Base-by-base conservation (phyloP, 495 filamentous ascomycete genomes). In the Trypethelium eluteriae region DNA sequence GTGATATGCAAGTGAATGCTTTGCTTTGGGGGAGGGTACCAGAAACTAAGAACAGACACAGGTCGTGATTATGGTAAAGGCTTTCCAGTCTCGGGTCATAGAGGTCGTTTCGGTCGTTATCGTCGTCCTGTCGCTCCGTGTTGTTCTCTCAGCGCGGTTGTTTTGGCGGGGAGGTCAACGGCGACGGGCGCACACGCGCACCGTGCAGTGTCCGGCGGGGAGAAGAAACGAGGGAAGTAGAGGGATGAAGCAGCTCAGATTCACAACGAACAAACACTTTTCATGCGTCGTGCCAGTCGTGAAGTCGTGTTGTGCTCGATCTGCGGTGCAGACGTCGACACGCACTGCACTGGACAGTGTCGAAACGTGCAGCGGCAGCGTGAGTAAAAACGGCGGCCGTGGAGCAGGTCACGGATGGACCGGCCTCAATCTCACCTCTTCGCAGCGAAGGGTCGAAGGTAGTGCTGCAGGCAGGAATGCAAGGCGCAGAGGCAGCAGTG, bases 401-500 rank as follows among this genome's bases (percentile, higher is more conserved):
- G 25, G 7, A 59, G 53, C 12, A 11, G 49, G 5, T 18, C 41
- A 59, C 11, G 53, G 18, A 36, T 18, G 53, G 25, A 18, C 53
- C 53, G 53, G 32, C 53, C 53, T 34, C 53, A 59, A 34, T 59
- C 53, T 59, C 11, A 59, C 53, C 53, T 59, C 36, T 32, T 59
- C 11, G 44, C 38, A 63, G 44, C 62, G 44, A 63, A 63, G 44
- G 62, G 62, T 63, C 25, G 62, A 39, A 63, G n/a, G 44, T 44
- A 41, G 32, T 44, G 62, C 38, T 44, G 44, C 39, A 44, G 25
- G 62, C 44, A 44, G 62, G 62, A 44, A 63, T 59, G 53, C 53
- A 59, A 59, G 53, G 53, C 53, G 53, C 53, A 59, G 53, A 59
- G 25, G 39, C 62, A 69, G 70, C 69, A 66, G 72, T 72, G 70